phyloP scores from a whole-genome alignment of 2,329 filamentous ascomycete genomes.

The Lachnellula willkommii region DNA sequence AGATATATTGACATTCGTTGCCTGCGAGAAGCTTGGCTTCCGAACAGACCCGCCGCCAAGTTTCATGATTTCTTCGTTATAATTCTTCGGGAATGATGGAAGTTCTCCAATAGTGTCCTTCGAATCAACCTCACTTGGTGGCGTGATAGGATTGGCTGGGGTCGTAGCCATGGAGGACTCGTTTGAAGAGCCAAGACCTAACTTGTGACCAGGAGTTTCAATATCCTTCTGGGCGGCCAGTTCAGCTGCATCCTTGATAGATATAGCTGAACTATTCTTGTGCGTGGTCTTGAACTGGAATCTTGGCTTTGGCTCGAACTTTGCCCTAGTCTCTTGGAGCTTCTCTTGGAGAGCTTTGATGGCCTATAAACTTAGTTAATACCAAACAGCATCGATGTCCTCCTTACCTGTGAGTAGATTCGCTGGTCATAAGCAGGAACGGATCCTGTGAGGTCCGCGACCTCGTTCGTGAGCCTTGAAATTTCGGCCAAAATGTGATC shows the following conservation, averaged over 20 bases:
- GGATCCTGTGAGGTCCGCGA: slow-evolving; percentile 75
- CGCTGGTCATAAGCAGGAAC: slow-evolving; percentile 87
- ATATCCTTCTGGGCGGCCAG: slow-evolving; percentile 44
- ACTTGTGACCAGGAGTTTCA: slow-evolving; percentile 31
- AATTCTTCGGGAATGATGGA: slow-evolving; percentile 42
- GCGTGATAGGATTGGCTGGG: slow-evolving; percentile 22
- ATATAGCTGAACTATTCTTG: slow-evolving; percentile 50
- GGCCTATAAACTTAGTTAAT: slow-evolving; percentile 43
- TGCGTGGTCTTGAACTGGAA: slow-evolving; percentile 70
- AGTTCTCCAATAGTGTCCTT: slow-evolving; percentile 37
- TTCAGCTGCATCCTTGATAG: slow-evolving; percentile 50
- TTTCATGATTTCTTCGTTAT: slow-evolving; percentile 51
- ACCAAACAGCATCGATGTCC: background rate
- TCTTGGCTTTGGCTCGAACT: slow-evolving; percentile 67
- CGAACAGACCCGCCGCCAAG: slow-evolving; percentile 39
- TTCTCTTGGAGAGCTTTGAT: slow-evolving; percentile 78
- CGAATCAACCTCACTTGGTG: slow-evolving; percentile 23
- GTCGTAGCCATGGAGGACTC: slow-evolving; percentile 39
- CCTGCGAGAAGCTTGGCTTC: slow-evolving; percentile 59
- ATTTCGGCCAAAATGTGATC: slow-evolving; percentile 78
- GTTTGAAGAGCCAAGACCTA: slow-evolving; percentile 31
- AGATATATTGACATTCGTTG: slow-evolving; percentile 58
- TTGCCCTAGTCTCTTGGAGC: slow-evolving; percentile 63
- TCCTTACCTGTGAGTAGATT: slow-evolving; percentile 68
- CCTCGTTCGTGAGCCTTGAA: slow-evolving; percentile 72